These are phyloP conservation scores for Eruca vesicaria DNA, from an alignment of 441 rosid genomes.

Conservation along the genomic window DNA sequence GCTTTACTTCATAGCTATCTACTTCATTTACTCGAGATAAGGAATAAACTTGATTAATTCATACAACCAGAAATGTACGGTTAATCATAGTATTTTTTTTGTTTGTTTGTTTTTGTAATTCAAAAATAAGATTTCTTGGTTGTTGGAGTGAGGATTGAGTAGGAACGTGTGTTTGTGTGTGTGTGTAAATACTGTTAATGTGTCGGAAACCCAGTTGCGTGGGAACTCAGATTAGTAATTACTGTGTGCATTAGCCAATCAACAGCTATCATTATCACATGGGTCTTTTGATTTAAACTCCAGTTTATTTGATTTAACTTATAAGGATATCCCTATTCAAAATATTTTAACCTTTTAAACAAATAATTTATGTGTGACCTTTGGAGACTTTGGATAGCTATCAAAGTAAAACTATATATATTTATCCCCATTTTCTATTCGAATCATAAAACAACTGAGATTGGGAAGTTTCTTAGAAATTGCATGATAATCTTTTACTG, in stretches of 20 bases:
- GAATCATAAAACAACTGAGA: slow-evolving; percentile 4
- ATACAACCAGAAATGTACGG: neutral
- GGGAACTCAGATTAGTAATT: slow-evolving; percentile 28
- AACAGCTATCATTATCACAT: slow-evolving; percentile 34
- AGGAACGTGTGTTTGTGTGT: slow-evolving; percentile 1
- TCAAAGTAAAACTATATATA: neutral
- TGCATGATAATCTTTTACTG: neutral
- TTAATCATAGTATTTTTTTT: neutral
- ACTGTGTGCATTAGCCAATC: slow-evolving; percentile 5
- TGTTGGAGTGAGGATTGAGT: neutral
- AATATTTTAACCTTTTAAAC: neutral
- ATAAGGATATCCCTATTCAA: too few relatives aligned
- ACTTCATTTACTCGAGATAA: neutral
- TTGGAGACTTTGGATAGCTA: slow-evolving; percentile 29
- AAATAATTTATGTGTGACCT: slow-evolving; percentile 7
- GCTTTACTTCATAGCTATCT: neutral
- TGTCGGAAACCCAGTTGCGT: slow-evolving; percentile 32
- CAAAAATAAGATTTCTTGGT: neutral
- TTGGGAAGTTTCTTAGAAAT: slow-evolving; percentile 21
- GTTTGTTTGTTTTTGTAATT: neutral
- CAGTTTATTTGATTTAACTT: too few relatives aligned
- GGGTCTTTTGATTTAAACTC: slow-evolving; percentile 16
- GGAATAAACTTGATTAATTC: neutral
- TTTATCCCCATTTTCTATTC: neutral
- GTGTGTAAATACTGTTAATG: slow-evolving; percentile 5